Base-by-base conservation (phyloP, 2,329 filamentous ascomycete genomes). In the Cytospora leucostoma region DNA sequence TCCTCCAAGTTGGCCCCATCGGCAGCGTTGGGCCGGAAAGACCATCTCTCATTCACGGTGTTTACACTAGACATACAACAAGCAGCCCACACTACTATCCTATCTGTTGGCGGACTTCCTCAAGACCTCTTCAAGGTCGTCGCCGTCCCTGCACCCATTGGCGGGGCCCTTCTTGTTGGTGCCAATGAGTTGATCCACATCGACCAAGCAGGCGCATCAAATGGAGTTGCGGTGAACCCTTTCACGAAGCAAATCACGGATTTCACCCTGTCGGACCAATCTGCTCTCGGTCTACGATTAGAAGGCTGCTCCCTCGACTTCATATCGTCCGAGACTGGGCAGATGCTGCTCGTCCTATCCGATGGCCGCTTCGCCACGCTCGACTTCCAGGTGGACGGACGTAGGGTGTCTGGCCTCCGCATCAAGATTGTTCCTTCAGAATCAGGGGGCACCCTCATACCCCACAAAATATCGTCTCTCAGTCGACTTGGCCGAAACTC, bases 11-110 rank as follows among this genome's bases (percentile, higher is more conserved):
- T 86, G 67, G 82, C 88, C 40, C 86, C 89, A 15, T 93, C 93
- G n/a, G 82, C 84, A 61, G 88, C 91, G 3, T 80, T 98, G 59
- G 90, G 93, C 71, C 86, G 92, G 67, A 95, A 89, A 72, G 95
- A 99, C 73, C 86, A 91, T 69, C 80, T 97, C 55, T 89, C 88
- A 19, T 99, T 97, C 78, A 93, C 93, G 72, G 94, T 99, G 66
- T 97, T 97, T 72, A 97, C 95, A 0, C 81, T 99, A 58, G 95
- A 99, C 72, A 82, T 99, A 55, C 92, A 97, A 71, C 93, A 98
- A 74, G 90, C 89, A 70, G 93, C 93, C 2, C 97, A 93, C 4
- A 99, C 95, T 1, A 93, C 92, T 2, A 91, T 99, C 67, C 82
- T 98, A 8, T 95, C 93, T 0, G 92, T 98, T 55, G 82, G 86